Evolutionary conservation across 2,329 filamentous ascomycete genomes (phyloP).

Genomic region (Ophidiomyces ophidiicola): DNA sequence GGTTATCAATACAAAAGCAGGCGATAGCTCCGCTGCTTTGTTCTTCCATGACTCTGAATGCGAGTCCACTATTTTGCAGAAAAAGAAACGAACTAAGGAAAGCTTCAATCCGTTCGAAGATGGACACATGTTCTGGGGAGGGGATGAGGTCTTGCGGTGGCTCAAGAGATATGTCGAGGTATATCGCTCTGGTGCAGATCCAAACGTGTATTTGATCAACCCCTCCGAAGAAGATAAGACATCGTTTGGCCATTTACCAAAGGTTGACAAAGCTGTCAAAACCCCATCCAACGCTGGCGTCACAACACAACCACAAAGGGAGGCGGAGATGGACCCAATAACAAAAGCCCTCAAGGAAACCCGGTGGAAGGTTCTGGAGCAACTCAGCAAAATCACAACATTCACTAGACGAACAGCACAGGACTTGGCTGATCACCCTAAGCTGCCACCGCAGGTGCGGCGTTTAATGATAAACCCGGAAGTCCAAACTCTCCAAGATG

Average conservation of each 20-base stretch:
- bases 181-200: conserved; percentile 73
- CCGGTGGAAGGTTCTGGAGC: conserved; percentile 91
- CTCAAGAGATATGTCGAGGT: conserved; percentile 70
- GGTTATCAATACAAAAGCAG: conserved; percentile 79
- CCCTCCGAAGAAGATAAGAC: conserved; percentile 72
- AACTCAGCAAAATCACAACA: conserved; percentile 92
- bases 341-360: conserved; percentile 90
- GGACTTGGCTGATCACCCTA: conserved; percentile 81
- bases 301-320: conserved; percentile 30
- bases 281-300: conserved; percentile 15
- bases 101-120: conserved; percentile 82
- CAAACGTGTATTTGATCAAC: conserved; percentile 82
- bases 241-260: conserved; percentile 52
- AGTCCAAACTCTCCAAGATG: conserved; percentile 87
- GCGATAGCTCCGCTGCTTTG: conserved; percentile 85
- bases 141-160: conserved; percentile 90
- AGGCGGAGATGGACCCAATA: conserved; percentile 80
- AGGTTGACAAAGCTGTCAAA: conserved; percentile 28
- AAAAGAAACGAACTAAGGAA: conserved; percentile 71
- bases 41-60: conserved; percentile 98
- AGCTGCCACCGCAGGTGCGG: conserved; percentile 75
- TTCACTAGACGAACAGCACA: conserved; percentile 88
- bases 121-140: conserved; percentile 85
- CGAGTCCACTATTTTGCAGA: conserved; percentile 85
- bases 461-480: conserved; percentile 80